Base-by-base conservation (phyloP, 2,329 filamentous ascomycete genomes). In the Beauveria varroae region DNA sequence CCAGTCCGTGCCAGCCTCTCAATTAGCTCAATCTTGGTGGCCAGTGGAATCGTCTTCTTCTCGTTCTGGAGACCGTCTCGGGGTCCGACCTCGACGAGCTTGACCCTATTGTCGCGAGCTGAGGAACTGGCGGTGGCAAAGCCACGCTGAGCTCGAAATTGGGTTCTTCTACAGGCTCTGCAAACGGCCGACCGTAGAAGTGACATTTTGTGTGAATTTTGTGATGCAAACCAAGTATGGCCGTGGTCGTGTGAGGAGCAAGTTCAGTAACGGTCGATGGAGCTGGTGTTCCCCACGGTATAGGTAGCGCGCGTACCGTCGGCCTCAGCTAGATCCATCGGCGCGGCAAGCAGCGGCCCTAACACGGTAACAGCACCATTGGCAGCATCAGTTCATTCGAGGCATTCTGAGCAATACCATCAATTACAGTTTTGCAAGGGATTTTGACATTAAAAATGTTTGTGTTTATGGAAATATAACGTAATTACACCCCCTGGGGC, bases 11-110 rank as follows among this genome's bases (percentile, higher is more conserved):
- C 84, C 64, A 96, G 76, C 63, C 84, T 79, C 66, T 87, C 81
- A 44, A 96, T 89, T 58, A 96, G 75, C 66, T 92, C 85, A 60
- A 93, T 82, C 74, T 96, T 96, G 2, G 86, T 91, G 7, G 81
- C 78, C 12, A 90, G 77, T 0, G 89, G 79, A 65, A 96, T 88
- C 30, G 79, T 79, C 65, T 79, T 83, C 75, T 89, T 89, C 77
- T 95, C 89, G 70, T 95, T 96, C 72, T 96, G 91, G 58, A 96
- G 76, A n/a, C 91, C 91, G 77, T 96, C 91, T 65, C 91, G 82
- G 40, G 91, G 90, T 9, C 90, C 90, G 64, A 96, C 91, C 76
- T 96, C 91, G 64, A 95, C 87, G 44, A 96, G 86, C 74, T 79
- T 81, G 63, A 86, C 80, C 63, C 69, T 72, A 68, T 77, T 80